Evolutionary conservation across 2,329 filamentous ascomycete genomes (phyloP), one percentile per base, ranked within the genome.

Genomic region (Pezicula rhizophila): DNA sequence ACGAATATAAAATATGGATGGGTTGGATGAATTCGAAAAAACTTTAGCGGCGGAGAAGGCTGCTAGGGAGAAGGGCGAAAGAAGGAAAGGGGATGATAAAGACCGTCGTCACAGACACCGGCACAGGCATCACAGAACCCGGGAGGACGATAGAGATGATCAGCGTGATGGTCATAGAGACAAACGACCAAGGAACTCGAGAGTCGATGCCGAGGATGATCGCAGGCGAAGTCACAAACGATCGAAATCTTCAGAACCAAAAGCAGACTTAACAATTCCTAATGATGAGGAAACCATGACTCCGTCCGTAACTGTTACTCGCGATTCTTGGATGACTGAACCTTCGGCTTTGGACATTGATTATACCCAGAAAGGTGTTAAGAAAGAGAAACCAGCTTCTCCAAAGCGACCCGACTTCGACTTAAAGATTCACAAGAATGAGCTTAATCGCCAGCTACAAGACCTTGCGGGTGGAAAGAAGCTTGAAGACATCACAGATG

Each of bases 241-340:
- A 45, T 53, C 68, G 31, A 77, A 76, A 48, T 60, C 57, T 1
- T 66, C 70, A 5, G 74, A 78, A 53, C 66, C 70, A 0, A 77
- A 78, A 51, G 68, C 74, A 46, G 75, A 79, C 49, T 59, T 76
- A 0, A 75, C 76, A 2, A 56, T 75, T 4, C 76, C 74, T 1
- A 70, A 79, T 33, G 76, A 80, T 18, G 74, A 76, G 53, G 70
- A 71, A 31, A 63, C 14, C 51, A 60, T 26, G 52, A 53, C 14
- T 52, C 50, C 35, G 42, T 12, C 54, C 52, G 10, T 57, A 57
- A 39, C 45, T 52, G 60, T 84, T 28, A 77, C 83, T 57, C 81
- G 95, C 54, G 93, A 97, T 66, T 80, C 86, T 0, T 99, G 95
- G 91, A 99, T 99, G 93, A 85, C 90, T 51, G 85, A 85, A 0